Percentiles rank a stretch among this genome's conserved stretches.
These are phyloP conservation scores for Chaetomium fimeti DNA, from an alignment of 495 filamentous ascomycete genomes.

Conservation along the genomic window DNA sequence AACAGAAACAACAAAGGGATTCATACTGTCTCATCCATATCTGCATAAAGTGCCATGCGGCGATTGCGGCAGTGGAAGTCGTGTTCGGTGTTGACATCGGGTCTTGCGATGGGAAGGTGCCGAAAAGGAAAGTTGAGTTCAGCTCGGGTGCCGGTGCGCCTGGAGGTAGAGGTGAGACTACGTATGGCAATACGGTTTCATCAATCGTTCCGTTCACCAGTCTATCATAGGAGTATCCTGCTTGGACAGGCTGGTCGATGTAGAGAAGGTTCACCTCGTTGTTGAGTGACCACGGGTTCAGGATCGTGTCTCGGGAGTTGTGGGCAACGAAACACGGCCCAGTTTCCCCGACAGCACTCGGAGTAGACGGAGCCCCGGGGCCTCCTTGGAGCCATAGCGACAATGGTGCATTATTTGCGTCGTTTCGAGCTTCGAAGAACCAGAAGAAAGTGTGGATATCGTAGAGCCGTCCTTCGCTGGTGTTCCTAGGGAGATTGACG, in stretches of 20 bases:
- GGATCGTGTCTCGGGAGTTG: constrained; percentile 40
- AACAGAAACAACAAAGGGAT: neutral
- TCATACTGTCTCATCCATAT: constrained; percentile 48
- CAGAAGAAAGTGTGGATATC: constrained; percentile 75
- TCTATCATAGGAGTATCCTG: constrained; percentile 53
- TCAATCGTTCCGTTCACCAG: constrained; percentile 44
- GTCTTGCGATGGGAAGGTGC: constrained; percentile 56
- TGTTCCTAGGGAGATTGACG: constrained; percentile 41
- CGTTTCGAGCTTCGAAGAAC: constrained; percentile 65
- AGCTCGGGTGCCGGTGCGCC: constrained; percentile 25
- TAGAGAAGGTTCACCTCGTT: constrained; percentile 69
- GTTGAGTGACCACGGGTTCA: constrained; percentile 59
- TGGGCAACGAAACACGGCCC: constrained; percentile 47
- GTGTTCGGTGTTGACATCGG: constrained; percentile 55
- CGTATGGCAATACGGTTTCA: constrained; percentile 16
- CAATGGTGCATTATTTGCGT: constrained; percentile 55
- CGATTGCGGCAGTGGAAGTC: constrained; percentile 57
- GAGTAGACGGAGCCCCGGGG: constrained; percentile 57
- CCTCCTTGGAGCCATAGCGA: constrained; percentile 67
- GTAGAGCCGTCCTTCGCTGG: constrained; percentile 48
- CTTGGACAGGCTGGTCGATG: constrained; percentile 61
- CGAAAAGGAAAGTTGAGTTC: constrained; percentile 51
- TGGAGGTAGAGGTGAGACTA: constrained; percentile 25
- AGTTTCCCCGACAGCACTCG: constrained; percentile 61
- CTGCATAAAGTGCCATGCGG: constrained; percentile 68